These are phyloP conservation scores for Epichloe brachyelytri DNA, from an alignment of 2,329 filamentous ascomycete genomes.

Conservation along the genomic window DNA sequence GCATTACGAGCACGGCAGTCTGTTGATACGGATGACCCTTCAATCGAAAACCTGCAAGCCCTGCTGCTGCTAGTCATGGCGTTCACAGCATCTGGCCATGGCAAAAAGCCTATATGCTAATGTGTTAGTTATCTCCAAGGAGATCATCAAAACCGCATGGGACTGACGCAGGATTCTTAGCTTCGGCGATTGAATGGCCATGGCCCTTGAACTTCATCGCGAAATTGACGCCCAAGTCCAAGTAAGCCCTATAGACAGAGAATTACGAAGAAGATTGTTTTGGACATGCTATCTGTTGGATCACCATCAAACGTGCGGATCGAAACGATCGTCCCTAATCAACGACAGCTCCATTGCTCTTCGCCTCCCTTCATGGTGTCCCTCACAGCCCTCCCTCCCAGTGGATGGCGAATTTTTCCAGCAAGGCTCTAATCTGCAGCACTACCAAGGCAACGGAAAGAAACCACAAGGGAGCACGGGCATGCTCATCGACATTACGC, in stretches of 20 bases:
- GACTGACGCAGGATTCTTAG: neutral
- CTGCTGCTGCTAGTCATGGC: slow-evolving; percentile 63
- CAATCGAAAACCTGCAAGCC: slow-evolving; percentile 63
- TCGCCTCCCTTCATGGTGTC: slow-evolving; percentile 61
- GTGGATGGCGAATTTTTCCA: slow-evolving; percentile 74
- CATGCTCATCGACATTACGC: slow-evolving; percentile 73
- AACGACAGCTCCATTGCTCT: slow-evolving; percentile 64
- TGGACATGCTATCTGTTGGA: slow-evolving; percentile 85
- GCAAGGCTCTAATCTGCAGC: slow-evolving; percentile 63
- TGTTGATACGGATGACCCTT: slow-evolving; percentile 70
- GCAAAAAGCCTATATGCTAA: slow-evolving; percentile 75
- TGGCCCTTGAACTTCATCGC: slow-evolving; percentile 68
- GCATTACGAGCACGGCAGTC: slow-evolving; percentile 54
- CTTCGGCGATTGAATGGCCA: slow-evolving; percentile 54
- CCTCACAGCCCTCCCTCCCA: slow-evolving; percentile 45
- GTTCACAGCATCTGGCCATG: slow-evolving; percentile 64
- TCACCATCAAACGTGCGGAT: slow-evolving; percentile 69
- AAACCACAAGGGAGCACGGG: slow-evolving; percentile 63
- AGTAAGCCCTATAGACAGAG: slow-evolving; percentile 55
- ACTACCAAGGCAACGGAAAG: slow-evolving; percentile 54
- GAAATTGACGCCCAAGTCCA: slow-evolving; percentile 54
- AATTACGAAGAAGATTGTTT: slow-evolving; percentile 68
- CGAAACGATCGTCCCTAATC: slow-evolving; percentile 68
- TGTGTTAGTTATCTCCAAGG: slow-evolving; percentile 38
- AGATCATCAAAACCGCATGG: neutral